Percentiles rank a stretch among this genome's conserved stretches.
Evolutionary conservation across 2,329 filamentous ascomycete genomes (phyloP).

Genomic region (Trichoderma gracile): DNA sequence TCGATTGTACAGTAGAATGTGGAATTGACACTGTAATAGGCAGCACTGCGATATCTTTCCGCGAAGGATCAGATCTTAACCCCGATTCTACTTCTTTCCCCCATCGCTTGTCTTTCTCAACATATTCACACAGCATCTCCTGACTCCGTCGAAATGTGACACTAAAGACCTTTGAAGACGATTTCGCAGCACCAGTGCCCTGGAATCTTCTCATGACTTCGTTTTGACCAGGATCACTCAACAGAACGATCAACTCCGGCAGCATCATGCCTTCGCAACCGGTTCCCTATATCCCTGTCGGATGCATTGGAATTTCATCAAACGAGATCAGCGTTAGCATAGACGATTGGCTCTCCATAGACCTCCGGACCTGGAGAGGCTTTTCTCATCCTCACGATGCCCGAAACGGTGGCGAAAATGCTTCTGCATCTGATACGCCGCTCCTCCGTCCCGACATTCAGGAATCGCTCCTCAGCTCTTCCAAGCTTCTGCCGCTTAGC

Average conservation of each 20-base stretch:
- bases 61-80: constrained; percentile 1
- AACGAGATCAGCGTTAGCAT: constrained; percentile 27
- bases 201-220: background rate
- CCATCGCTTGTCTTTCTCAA: background rate
- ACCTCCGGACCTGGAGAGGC: constrained; percentile 10
- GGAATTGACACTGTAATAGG: constrained; percentile 4
- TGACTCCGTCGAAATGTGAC: background rate
- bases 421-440: constrained; percentile 26
- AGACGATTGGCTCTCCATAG: constrained; percentile 27
- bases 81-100: background rate
- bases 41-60: background rate
- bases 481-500: constrained; percentile 2
- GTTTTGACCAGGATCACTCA: background rate
- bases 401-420: constrained; percentile 29
- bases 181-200: no score
- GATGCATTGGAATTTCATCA: constrained; percentile 40
- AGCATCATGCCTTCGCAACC: constrained; percentile 28
- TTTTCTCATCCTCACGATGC: background rate
- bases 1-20: background rate
- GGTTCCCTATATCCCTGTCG: constrained; percentile 44
- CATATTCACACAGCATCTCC: background rate
- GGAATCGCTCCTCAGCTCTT: constrained; percentile 33
- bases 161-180: background rate
- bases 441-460: constrained; percentile 29
- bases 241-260: background rate